These are phyloP conservation scores for Fusarium pseudograminearum DNA, from an alignment of 2,329 filamentous ascomycete genomes.

Conservation along the genomic window DNA sequence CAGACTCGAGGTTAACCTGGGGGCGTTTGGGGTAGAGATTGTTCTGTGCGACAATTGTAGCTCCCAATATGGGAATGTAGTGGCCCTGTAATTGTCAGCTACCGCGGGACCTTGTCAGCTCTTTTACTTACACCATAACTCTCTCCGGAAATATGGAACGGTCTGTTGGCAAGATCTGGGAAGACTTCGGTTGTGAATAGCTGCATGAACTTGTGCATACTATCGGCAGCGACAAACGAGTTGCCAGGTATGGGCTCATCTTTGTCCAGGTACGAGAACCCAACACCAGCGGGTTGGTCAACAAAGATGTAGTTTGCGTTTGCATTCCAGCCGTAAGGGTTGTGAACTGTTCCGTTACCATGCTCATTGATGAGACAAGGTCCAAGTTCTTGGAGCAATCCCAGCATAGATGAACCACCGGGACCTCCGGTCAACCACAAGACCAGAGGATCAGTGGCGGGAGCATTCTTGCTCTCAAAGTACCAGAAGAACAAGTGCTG, in stretches of 20 bases:
- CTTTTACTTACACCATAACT: constrained; percentile 27
- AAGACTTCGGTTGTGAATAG: constrained; percentile 31
- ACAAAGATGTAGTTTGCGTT: constrained; percentile 43
- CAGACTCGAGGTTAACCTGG: constrained; percentile 23
- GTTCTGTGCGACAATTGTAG: constrained; percentile 41
- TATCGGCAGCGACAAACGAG: constrained; percentile 37
- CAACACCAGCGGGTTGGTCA: constrained; percentile 40
- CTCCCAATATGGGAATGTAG: constrained; percentile 39
- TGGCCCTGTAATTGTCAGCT: constrained; percentile 15
- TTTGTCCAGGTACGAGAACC: constrained; percentile 41
- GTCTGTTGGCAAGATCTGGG: constrained; percentile 5
- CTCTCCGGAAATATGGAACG: constrained; percentile 40
- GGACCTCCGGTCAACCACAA: constrained; percentile 42
- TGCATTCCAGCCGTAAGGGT: constrained; percentile 38
- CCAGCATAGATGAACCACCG: constrained; percentile 34
- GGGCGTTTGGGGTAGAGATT: constrained; percentile 23
- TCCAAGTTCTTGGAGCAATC: constrained; percentile 36
- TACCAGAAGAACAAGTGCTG: constrained; percentile 45
- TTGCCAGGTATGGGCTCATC: constrained; percentile 21
- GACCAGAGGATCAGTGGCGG: constrained; percentile 27
- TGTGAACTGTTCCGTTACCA: constrained; percentile 22
- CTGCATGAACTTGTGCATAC: constrained; percentile 37
- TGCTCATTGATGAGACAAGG: constrained; percentile 36
- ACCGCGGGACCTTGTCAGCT: accelerated
- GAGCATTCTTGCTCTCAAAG: constrained; percentile 37